These are phyloP conservation scores for Rubia peregrina DNA, from an alignment of 305 asterid genomes.

Conservation along the genomic window DNA sequence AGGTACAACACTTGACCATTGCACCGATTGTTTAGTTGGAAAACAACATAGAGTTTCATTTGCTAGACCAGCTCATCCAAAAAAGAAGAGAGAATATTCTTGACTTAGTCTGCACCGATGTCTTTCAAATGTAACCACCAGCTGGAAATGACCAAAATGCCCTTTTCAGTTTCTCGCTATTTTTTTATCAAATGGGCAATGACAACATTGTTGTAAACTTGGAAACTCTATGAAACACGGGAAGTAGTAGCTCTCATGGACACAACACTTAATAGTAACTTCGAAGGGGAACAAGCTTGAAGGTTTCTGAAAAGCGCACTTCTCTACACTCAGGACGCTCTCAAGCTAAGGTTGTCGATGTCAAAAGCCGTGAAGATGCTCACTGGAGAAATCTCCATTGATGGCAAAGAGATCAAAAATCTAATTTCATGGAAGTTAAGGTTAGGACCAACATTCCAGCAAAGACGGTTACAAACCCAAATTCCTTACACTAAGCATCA, in stretches of 20 bases:
- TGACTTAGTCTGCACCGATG: no score
- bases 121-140: no score
- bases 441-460: constrained; percentile 35
- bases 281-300: constrained; percentile 82
- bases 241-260: constrained; percentile 64
- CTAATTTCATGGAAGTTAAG: constrained; percentile 90
- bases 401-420: constrained; percentile 37
- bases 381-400: constrained; percentile 38
- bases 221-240: constrained; percentile 61
- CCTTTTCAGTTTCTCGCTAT: neutral
- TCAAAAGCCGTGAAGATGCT: constrained; percentile 69
- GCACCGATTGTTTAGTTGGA: no score
- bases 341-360: constrained; percentile 90
- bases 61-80: no score
- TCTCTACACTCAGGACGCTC: constrained; percentile 83
- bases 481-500: constrained; percentile 39
- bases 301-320: constrained; percentile 69
- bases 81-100: no score
- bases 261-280: constrained; percentile 51
- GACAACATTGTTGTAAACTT: constrained; percentile 39
- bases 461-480: constrained; percentile 19
- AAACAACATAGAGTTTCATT: no score
- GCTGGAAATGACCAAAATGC: no score
- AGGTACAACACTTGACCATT: no score
- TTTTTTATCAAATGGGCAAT: neutral